These are phyloP conservation scores for Solanum clarkiae DNA, from an alignment of 257 asterid species.

Conservation along the genomic window DNA sequence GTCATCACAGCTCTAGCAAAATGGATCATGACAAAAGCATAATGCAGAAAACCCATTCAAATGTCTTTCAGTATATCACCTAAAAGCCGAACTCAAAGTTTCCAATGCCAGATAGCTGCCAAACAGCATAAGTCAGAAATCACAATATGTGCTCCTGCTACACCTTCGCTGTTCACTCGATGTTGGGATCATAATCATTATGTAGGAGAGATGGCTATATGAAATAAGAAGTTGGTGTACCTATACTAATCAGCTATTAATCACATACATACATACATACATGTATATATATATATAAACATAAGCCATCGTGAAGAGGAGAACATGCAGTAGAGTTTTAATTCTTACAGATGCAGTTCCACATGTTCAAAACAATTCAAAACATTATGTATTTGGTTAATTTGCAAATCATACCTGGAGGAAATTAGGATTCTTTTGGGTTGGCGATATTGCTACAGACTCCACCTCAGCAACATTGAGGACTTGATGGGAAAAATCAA, in stretches of 20 bases:
- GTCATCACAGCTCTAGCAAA: not conserved
- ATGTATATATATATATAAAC: too few species aligned
- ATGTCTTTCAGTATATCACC: not conserved
- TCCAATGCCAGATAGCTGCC: not conserved
- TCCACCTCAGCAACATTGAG: conserved; percentile 96
- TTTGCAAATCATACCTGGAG: conserved; percentile 30
- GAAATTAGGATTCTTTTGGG: conserved; percentile 42
- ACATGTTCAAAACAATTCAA: not conserved
- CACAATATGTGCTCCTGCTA: not conserved
- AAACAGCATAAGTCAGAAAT: not conserved
- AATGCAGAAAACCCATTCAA: not conserved
- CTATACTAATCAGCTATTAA: not conserved
- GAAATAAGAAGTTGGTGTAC: not conserved
- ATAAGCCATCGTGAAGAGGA: not conserved
- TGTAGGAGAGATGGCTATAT: not conserved
- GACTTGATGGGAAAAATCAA: conserved; percentile 93
- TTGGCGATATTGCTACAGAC: conserved; percentile 37
- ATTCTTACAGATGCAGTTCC: not conserved
- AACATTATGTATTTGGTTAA: not conserved
- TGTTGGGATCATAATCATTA: not conserved
- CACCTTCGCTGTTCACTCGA: not conserved
- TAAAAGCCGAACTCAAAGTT: not conserved
- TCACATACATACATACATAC: too few species aligned
- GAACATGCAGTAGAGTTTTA: not conserved
- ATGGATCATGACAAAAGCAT: not conserved